These are phyloP conservation scores for Blastobotrys indianensis DNA, from an alignment of 1,139 yeast genomes.

Conservation along the genomic window DNA sequence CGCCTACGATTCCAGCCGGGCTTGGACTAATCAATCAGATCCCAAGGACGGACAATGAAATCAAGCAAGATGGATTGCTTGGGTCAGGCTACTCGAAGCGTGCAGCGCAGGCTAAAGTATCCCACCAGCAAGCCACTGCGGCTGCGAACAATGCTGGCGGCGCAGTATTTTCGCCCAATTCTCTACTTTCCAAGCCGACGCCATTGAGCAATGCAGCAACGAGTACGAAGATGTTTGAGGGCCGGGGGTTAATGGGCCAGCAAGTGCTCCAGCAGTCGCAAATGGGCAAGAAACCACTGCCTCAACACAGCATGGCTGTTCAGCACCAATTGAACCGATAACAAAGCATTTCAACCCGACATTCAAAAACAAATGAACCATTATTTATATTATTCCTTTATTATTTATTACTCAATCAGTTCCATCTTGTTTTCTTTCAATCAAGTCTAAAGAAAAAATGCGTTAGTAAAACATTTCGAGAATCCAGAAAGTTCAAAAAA, in stretches of 20 bases:
- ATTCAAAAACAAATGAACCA: neutral
- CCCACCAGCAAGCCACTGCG: slow-evolving; percentile 3
- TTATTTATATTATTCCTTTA: neutral
- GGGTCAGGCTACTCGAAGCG: slow-evolving; percentile 9
- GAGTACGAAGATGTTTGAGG: slow-evolving; percentile 5
- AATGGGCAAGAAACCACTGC: slow-evolving; percentile 1
- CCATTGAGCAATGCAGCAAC: slow-evolving; percentile 3
- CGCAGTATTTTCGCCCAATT: slow-evolving; percentile 14
- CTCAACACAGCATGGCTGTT: slow-evolving; percentile 11
- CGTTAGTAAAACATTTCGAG: neutral
- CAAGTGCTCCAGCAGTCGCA: neutral
- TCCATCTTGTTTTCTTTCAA: neutral
- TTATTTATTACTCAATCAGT: neutral
- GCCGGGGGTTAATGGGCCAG: slow-evolving; percentile 10
- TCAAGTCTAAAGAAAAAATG: neutral
- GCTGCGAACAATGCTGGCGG: slow-evolving; percentile 3
- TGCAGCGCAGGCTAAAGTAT: neutral
- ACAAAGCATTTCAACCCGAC: neutral
- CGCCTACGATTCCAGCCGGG: too few relatives aligned
- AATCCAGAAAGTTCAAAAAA: neutral
- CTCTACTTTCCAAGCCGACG: slow-evolving; percentile 14
- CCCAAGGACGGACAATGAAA: neutral
- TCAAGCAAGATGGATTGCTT: slow-evolving; percentile 12
- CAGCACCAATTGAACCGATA: slow-evolving; percentile 6
- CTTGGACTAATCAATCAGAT: too few relatives aligned